Conservation (phyloP, 331 rosid species). For the Dryas integrifolia region DNA sequence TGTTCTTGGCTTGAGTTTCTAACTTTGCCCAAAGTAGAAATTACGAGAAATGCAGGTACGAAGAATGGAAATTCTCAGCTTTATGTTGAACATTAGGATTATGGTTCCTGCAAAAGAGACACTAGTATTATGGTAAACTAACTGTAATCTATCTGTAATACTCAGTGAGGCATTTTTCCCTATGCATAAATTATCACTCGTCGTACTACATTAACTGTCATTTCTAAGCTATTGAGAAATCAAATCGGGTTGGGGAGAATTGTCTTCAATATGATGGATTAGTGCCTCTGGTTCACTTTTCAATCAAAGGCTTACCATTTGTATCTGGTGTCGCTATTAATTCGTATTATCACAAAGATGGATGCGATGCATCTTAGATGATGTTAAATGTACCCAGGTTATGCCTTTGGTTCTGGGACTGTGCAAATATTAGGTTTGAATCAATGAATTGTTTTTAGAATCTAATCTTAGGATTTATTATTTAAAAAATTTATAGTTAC, state of each 20-base stretch:
- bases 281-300: not conserved
- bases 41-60: not conserved
- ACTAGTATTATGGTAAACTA: not conserved
- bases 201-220: not conserved
- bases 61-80: not conserved
- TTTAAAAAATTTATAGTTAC: not conserved
- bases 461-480: not conserved
- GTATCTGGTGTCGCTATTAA: not conserved
- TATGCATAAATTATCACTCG: no score
- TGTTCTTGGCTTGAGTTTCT: not conserved
- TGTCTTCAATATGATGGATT: not conserved
- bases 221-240: constrained; percentile 6
- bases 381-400: constrained; percentile 4
- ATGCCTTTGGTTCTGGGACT: not conserved
- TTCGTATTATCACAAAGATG: not conserved
- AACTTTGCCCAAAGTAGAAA: not conserved
- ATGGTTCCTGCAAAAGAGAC: not conserved
- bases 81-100: not conserved
- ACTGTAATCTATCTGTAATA: not conserved
- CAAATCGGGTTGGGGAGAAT: not conserved
- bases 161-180: no score
- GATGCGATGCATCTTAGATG: not conserved
- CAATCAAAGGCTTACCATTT: not conserved
- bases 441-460: not conserved
- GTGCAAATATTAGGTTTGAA: not conserved